These are phyloP conservation scores for Osmanthus fragrans DNA, from an alignment of 257 asterid genomes.

Conservation along the genomic window DNA sequence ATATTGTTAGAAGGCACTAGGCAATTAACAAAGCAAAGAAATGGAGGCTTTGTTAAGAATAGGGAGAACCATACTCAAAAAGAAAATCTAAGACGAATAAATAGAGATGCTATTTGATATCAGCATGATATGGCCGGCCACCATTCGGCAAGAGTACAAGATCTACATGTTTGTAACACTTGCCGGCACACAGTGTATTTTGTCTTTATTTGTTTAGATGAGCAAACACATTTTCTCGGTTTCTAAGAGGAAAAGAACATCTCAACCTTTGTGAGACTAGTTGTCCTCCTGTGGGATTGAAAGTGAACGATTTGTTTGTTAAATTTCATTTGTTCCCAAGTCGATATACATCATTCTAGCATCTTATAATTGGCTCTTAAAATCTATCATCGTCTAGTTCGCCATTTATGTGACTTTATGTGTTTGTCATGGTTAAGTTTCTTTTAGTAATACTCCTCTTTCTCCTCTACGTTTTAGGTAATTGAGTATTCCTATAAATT, in stretches of 20 bases:
- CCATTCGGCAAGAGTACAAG: background rate
- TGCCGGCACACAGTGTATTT: background rate
- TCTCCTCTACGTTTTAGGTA: background rate
- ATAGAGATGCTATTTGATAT: background rate
- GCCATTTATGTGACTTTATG: background rate
- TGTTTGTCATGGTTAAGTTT: background rate
- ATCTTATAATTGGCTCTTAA: background rate
- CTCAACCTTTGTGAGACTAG: background rate
- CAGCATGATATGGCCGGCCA: background rate
- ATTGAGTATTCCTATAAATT: conserved; percentile 1
- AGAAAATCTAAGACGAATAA: too few species aligned
- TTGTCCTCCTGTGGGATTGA: background rate
- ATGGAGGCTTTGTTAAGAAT: too few species aligned
- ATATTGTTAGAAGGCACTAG: too few species aligned
- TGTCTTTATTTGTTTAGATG: too few species aligned
- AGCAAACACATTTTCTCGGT: background rate
- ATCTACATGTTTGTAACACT: background rate
- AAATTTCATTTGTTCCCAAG: background rate
- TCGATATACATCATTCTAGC: background rate
- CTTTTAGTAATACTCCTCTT: background rate
- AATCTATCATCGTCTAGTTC: background rate
- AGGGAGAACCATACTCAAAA: too few species aligned
- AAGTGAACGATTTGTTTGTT: background rate
- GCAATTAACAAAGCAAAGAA: too few species aligned
- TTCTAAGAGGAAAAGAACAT: background rate